Evolutionary conservation across 2,329 filamentous ascomycete species (phyloP).

Genomic region (Trichoderma atrobrunneum): DNA sequence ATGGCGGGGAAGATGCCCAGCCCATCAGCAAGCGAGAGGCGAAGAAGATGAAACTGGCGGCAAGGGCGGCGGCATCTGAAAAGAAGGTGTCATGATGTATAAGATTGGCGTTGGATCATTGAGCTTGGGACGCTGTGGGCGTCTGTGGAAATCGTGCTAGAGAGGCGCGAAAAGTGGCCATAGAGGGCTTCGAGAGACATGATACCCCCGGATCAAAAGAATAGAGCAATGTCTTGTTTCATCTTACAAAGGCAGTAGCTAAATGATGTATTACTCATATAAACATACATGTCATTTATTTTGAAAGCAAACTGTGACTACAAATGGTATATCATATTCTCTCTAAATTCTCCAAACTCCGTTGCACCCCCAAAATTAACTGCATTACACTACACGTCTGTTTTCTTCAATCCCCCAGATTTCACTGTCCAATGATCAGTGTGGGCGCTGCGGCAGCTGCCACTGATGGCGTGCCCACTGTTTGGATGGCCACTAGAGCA

Average conservation of each 20-base stretch:
- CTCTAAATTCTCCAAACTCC: not conserved
- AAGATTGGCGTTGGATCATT: not conserved
- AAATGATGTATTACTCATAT: not conserved
- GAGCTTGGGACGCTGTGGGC: not conserved
- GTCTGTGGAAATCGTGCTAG: not conserved
- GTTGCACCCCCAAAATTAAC: not conserved
- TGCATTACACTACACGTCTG: not conserved
- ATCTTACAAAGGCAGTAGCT: not conserved
- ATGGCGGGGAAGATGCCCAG: conserved; percentile 34
- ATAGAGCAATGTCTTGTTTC: not conserved
- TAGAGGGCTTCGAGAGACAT: conserved; percentile 10
- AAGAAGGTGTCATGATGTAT: conserved; percentile 24
- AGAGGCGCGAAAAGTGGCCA: not conserved
- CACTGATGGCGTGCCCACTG: not conserved
- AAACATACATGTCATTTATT: not conserved
- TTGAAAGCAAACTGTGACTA: conserved; percentile 3
- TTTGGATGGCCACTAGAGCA: not conserved
- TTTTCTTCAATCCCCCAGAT: not conserved
- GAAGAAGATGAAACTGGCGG: conserved; percentile 56
- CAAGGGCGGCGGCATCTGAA: conserved; percentile 34
- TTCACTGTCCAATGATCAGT: not conserved
- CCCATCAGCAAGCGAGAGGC: conserved; percentile 53
- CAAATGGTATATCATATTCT: conserved; percentile 16
- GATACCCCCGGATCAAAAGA: conserved; percentile 27
- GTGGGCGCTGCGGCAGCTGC: not conserved